Conservation (phyloP, 441 rosid species). For the Corymbia citriodora region DNA sequence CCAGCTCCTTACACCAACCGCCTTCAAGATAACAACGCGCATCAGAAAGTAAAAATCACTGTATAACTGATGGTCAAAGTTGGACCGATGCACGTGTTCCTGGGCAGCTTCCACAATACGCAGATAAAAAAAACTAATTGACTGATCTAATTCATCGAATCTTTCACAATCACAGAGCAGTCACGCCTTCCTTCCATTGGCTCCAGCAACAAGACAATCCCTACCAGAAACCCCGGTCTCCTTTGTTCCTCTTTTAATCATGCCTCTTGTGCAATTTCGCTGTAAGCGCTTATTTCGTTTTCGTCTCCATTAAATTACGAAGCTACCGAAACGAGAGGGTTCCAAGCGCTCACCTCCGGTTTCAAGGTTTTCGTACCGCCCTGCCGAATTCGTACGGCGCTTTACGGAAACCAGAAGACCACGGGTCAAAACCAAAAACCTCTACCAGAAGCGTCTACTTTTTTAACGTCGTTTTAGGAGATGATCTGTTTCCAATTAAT, state of each 20-base stretch:
- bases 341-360: neutral
- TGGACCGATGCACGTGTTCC: neutral
- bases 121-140: neutral
- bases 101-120: neutral
- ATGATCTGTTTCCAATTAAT: neutral
- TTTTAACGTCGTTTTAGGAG: neutral
- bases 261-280: neutral
- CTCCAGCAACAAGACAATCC: neutral
- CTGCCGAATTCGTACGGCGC: neutral
- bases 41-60: neutral
- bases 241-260: neutral
- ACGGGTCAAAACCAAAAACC: neutral
- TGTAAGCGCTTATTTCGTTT: neutral
- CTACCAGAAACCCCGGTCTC: neutral
- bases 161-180: neutral
- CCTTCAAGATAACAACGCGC: neutral
- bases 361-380: neutral
- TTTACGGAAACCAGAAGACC: neutral
- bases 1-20: neutral
- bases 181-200: neutral
- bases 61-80: neutral
- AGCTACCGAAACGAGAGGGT: neutral
- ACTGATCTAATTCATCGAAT: neutral
- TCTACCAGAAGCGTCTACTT: neutral
- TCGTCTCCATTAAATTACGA: no score